Evolutionary conservation across 768 basidiomycete species (phyloP), one percentile per base, ranked within the genome.

Genomic region (Naganishia onofrii): DNA sequence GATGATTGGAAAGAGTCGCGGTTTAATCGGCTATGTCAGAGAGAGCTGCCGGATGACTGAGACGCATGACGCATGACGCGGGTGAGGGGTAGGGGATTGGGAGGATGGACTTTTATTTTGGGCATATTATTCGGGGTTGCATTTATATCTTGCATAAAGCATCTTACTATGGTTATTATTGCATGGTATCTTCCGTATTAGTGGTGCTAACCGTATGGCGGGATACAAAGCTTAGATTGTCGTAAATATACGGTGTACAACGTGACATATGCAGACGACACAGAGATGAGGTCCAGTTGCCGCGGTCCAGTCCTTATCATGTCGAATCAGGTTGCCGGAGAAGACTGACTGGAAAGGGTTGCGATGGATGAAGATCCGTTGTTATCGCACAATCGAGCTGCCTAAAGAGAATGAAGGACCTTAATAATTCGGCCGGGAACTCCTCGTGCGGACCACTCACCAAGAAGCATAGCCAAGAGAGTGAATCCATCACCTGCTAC

Each of bases 21-120:
- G 54, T 80, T 76, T 65, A 76, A 79, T 72, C 67, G 79, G 52
- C 58, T 80, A 72, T 73, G 78, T 10, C 38, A 68, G 26, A 67
- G 79, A 46, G 79, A 80, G 73, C 74, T 80, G 76, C 79, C 79
- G 15, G 79, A 80, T 63, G 60, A 63, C 46, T 76, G 77, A 75
- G 70, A 32, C 28, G 68, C 42, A 42, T 56, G 67, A 26, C 23
- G 26, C 13, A n/a, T n/a, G n/a, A n/a, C n/a, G n/a, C n/a, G n/a
- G n/a, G n/a, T n/a, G n/a, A n/a, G n/a, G 65, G 29, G 48, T 28
- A 55, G 13, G 26, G 54, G 21, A 26, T 2, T 17, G 1, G n/a
- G 42, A 26, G 26, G 42, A 44, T 42, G 38, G 57, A 34, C 54
- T 55, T n/a, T 10, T 28, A 31, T 55, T 26, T 32, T 55, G 29